These are phyloP conservation scores for Bauhinia variegata DNA, from an alignment of 306 rosid species.

Conservation along the genomic window DNA sequence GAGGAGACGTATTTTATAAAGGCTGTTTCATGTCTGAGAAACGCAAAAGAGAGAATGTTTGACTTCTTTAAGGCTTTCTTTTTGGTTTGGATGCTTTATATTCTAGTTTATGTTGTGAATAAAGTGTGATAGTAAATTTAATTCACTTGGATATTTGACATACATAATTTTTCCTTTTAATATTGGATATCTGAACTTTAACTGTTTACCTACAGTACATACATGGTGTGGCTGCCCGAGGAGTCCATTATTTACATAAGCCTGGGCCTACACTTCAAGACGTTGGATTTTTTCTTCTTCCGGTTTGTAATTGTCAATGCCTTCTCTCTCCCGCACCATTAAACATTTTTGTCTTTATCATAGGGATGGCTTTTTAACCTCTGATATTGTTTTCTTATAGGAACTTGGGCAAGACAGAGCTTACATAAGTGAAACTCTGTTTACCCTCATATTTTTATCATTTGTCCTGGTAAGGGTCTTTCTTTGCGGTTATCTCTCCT, in stretches of 20 bases:
- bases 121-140: not conserved
- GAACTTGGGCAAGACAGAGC: constrained; percentile 91
- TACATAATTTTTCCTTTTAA: constrained; percentile 6
- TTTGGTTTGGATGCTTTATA: not conserved
- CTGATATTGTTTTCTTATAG: constrained; percentile 45
- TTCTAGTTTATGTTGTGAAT: constrained; percentile 1
- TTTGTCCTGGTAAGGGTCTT: constrained; percentile 73
- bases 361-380: constrained; percentile 31
- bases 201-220: constrained; percentile 65
- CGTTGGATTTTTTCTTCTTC: constrained; percentile 81
- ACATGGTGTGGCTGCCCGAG: constrained; percentile 96
- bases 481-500: constrained; percentile 1
- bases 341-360: not conserved
- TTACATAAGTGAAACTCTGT: constrained; percentile 89
- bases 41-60: constrained; percentile 19
- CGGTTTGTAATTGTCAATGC: constrained; percentile 52
- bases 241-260: constrained; percentile 92
- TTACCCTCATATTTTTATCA: constrained; percentile 73
- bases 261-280: constrained; percentile 96
- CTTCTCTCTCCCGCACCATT: not conserved
- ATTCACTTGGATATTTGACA: constrained; percentile 21
- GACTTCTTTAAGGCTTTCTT: not conserved
- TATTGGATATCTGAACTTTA: constrained; percentile 25
- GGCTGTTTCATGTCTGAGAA: constrained; percentile 15
- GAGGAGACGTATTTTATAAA: constrained; percentile 20